phyloP scores from a whole-genome alignment of 2,329 filamentous ascomycete species.

The Neofusicoccum cordaticola region DNA sequence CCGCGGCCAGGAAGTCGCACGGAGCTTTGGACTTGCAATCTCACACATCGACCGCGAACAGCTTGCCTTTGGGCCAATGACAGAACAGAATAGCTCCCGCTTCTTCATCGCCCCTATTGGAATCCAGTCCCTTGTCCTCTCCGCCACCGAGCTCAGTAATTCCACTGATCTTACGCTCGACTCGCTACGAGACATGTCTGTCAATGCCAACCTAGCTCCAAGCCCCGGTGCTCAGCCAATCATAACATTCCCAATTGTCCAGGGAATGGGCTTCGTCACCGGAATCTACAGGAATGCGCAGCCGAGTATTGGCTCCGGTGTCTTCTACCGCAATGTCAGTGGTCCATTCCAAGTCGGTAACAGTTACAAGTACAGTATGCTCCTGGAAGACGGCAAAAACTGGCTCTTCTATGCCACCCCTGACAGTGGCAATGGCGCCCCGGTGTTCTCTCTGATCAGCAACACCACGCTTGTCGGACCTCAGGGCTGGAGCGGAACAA shows the following conservation, averaged over 20 bases:
- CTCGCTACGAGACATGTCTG: slow-evolving; percentile 49
- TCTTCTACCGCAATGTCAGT: slow-evolving; percentile 68
- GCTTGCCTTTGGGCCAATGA: slow-evolving; percentile 59
- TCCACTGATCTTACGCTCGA: slow-evolving; percentile 46
- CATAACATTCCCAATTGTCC: slow-evolving; percentile 77
- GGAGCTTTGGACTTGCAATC: slow-evolving; percentile 74
- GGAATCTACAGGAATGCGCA: slow-evolving; percentile 68
- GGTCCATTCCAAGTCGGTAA: slow-evolving; percentile 37
- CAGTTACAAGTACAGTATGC: slow-evolving; percentile 72
- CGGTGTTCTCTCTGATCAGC: slow-evolving; percentile 67
- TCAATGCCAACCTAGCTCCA: slow-evolving; percentile 66
- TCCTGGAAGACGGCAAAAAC: slow-evolving; percentile 63
- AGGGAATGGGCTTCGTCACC: slow-evolving; percentile 87
- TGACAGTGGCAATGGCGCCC: slow-evolving; percentile 52
- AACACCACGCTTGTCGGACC: slow-evolving; percentile 63
- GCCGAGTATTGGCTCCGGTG: slow-evolving; percentile 70
- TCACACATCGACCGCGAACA: slow-evolving; percentile 71
- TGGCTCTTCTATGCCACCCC: slow-evolving; percentile 81
- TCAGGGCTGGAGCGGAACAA: slow-evolving; percentile 44
- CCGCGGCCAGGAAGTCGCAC: slow-evolving; percentile 48
- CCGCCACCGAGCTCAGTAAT: slow-evolving; percentile 68
- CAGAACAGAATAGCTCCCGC: slow-evolving; percentile 43
- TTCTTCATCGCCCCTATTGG: slow-evolving; percentile 84
- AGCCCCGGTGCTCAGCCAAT: slow-evolving; percentile 45
- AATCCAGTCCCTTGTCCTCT: slow-evolving; percentile 77